Base-by-base conservation (phyloP, 2,329 filamentous ascomycete genomes). In the Beauveria medogensis region DNA sequence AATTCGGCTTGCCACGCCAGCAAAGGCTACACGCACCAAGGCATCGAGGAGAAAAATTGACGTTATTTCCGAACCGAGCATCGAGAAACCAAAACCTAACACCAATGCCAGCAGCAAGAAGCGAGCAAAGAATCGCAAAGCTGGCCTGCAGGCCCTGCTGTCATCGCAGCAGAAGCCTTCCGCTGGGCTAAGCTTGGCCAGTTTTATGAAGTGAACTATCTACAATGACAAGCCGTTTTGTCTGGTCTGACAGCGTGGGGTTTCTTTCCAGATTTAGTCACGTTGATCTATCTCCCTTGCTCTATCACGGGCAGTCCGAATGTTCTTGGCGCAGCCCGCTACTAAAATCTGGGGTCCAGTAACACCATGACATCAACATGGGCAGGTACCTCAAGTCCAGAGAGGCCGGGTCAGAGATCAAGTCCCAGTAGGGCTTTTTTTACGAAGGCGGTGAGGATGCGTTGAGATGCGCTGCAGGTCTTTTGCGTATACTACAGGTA, bases 141-240 rank as follows among this genome's bases (percentile, higher is more conserved):
- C 83, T 40, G 85, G 84, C 1, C 74, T 90, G n/a, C 83, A 87
- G 69, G 84, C 85, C 55, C 70, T 89, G 46, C 74, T 89, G n/a
- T 78, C 74, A 5, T 70, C 79, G 53, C 82, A 83, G 64, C 77
- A 76, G 56, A 77, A 75, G 67, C 67, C 74, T 5, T 67, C 75
- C 14, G 74, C 68, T 46, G 62, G 75, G 67, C 70, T 85, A 34
- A 83, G 79, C 63, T 76, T 86, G n/a, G 75, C 80, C 34, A 80
- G 83, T 68, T 84, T 85, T 64, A 78, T 81, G 76, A 74, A 75
- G 37, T 55, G 46, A 61, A 41, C 4, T n/a, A 22, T 26, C 16
- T 50, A 9, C 16, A 48, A 24, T 47, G 7, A 16, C 20, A 18
- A 16, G n/a, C 40, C 24, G 14, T 24, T 16, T 16, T 7, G 20